Conservation (phyloP, 106 monocot genomes). For the Apostasia shenzhenica region DNA sequence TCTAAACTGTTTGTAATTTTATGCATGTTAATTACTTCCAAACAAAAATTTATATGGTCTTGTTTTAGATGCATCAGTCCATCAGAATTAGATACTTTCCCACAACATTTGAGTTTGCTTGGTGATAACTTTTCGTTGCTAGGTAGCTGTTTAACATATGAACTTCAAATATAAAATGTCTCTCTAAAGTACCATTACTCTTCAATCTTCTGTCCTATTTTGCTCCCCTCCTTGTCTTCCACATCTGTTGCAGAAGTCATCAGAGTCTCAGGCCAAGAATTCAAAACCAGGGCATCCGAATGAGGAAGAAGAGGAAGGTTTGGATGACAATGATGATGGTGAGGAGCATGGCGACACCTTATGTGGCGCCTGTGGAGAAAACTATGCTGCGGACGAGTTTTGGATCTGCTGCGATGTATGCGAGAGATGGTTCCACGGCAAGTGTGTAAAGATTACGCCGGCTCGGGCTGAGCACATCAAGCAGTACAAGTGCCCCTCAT, state of each 20-base stretch:
- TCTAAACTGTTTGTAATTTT: too few relatives aligned
- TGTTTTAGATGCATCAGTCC: too few relatives aligned
- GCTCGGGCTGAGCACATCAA: constrained; percentile 6
- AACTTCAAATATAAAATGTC: too few relatives aligned
- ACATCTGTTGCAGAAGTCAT: background rate
- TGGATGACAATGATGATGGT: background rate
- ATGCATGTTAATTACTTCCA: too few relatives aligned
- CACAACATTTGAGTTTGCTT: background rate
- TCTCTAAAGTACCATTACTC: too few relatives aligned
- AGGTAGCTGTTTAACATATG: background rate
- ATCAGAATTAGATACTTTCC: background rate
- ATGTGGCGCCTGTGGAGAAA: constrained; percentile 2
- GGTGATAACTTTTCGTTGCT: background rate
- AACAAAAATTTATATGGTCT: too few relatives aligned
- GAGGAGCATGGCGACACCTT: constrained; percentile 3
- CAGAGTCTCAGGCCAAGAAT: constrained; percentile 1
- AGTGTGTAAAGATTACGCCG: constrained; percentile 4
- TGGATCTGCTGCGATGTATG: constrained; percentile 6
- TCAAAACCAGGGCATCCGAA: background rate
- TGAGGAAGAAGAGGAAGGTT: background rate
- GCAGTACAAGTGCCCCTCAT: constrained; percentile 8
- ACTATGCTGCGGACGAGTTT: constrained; percentile 3
- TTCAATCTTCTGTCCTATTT: too few relatives aligned
- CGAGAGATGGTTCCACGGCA: constrained; percentile 5
- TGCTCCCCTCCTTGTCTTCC: background rate